A percentile compares a stretch with the other conserved stretches of the same genome.
These are phyloP conservation scores for Chalara sp. DNA, from an alignment of 2,329 filamentous ascomycete genomes.

Conservation along the genomic window DNA sequence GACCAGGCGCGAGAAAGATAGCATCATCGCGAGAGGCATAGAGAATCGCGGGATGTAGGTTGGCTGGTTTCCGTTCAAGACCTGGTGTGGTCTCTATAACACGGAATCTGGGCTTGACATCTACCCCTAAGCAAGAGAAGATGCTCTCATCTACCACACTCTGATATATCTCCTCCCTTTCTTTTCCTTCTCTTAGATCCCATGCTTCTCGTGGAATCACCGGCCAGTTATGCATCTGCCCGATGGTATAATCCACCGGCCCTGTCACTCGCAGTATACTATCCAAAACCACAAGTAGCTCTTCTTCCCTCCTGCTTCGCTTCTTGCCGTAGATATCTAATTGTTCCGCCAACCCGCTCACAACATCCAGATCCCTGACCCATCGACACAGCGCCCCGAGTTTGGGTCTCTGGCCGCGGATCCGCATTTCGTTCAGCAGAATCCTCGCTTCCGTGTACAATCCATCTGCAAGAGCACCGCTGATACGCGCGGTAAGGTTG, in stretches of 20 bases:
- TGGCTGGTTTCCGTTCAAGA: conserved; percentile 56
- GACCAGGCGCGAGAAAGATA: conserved; percentile 41
- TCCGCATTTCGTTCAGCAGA: conserved; percentile 62
- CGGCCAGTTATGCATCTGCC: conserved; percentile 28
- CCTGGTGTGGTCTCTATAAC: conserved; percentile 57
- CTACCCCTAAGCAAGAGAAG: conserved; percentile 32
- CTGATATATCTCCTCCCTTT: conserved; percentile 42
- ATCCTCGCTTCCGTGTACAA: conserved; percentile 60
- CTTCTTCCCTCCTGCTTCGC: conserved; percentile 41
- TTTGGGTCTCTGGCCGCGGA: conserved; percentile 58
- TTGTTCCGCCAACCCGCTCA: conserved; percentile 56
- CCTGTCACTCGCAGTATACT: conserved; percentile 57
- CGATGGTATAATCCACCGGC: conserved; percentile 45
- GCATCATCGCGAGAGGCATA: conserved; percentile 54
- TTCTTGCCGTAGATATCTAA: conserved; percentile 33
- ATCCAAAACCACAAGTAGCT: conserved; percentile 56
- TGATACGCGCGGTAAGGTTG: conserved; percentile 61
- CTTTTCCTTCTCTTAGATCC: conserved; percentile 43
- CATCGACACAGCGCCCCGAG: conserved; percentile 64
- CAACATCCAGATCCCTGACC: conserved; percentile 65
- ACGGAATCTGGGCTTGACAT: conserved; percentile 38
- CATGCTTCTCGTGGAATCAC: conserved; percentile 55
- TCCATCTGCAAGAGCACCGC: conserved; percentile 57
- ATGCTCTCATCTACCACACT: conserved; percentile 53
- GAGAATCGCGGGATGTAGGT: conserved; percentile 59